phyloP scores from a whole-genome alignment of 1,284 basidiomycete genomes.

The Leccinum holopus region DNA sequence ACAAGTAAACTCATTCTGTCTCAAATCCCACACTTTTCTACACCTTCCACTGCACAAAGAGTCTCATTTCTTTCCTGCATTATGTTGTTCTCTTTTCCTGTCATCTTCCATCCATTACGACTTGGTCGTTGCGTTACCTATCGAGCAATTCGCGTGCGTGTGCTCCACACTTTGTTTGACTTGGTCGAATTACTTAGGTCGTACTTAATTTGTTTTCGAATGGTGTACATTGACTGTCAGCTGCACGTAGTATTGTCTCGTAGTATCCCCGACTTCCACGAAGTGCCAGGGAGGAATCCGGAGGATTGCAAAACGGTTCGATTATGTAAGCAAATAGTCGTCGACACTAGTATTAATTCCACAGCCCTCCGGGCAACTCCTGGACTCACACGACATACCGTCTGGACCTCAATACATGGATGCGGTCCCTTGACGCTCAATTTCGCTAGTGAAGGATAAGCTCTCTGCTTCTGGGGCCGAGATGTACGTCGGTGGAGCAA shows the following conservation, averaged over 20 bases:
- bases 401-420: too few species aligned
- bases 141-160: constrained; percentile 12
- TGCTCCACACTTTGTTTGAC: constrained; percentile 7
- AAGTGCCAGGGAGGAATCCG: too few species aligned
- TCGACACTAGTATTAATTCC: too few species aligned
- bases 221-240: not conserved
- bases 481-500: too few species aligned
- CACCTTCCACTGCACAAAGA: constrained; percentile 3
- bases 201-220: constrained; percentile 22
- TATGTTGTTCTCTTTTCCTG: not conserved
- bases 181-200: constrained; percentile 19
- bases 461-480: too few species aligned
- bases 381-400: too few species aligned
- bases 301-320: too few species aligned
- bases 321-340: too few species aligned
- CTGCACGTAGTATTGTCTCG: not conserved
- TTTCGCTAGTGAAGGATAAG: too few species aligned
- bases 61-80: not conserved
- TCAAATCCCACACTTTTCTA: not conserved
- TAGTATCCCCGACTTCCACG: not conserved
- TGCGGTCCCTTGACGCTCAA: too few species aligned
- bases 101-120: constrained; percentile 6
- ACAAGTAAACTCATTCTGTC: constrained; percentile 19
- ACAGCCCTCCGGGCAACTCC: too few species aligned
- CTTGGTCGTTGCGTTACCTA: constrained; percentile 13